Conservation (phyloP, 106 monocot genomes). For the Acorus calamus region DNA sequence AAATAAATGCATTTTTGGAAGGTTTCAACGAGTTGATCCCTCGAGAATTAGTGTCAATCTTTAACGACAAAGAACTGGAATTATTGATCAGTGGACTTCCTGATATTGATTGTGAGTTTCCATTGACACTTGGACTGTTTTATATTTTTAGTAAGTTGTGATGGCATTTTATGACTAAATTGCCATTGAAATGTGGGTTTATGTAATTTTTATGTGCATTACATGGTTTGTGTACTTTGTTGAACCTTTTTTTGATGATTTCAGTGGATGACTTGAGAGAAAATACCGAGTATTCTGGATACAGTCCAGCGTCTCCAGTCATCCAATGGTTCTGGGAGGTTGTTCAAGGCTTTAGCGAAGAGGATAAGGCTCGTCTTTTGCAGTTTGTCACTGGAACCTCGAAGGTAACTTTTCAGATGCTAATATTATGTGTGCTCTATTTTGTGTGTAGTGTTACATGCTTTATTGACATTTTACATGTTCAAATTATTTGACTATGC, state of each 20-base stretch:
- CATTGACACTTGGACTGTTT: no score
- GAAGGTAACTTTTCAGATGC: constrained; percentile 40
- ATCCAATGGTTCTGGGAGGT: constrained; percentile 99
- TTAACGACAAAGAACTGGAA: constrained; percentile 97
- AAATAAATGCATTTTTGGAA: constrained; percentile 92
- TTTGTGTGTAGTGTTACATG: no score
- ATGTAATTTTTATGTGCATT: no score
- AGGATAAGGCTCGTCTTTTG: constrained; percentile 94
- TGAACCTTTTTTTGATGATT: background rate
- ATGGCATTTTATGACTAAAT: no score
- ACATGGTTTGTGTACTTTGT: background rate
- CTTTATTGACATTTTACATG: no score
- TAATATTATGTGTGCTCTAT: no score
- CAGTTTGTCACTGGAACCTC: constrained; percentile 99
- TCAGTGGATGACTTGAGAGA: constrained; percentile 91
- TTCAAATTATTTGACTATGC: no score
- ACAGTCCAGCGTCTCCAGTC: constrained; percentile 81
- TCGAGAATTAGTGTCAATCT: constrained; percentile 81
- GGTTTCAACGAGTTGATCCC: constrained; percentile 86
- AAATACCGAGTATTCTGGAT: constrained; percentile 96
- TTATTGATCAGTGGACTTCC: constrained; percentile 95
- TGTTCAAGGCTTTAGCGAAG: constrained; percentile 90
- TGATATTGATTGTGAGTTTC: constrained; percentile 86
- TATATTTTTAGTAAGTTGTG: no score
- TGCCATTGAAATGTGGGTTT: no score